These are phyloP conservation scores for Ophidiomyces ophidiicola DNA, from an alignment of 2,329 filamentous ascomycete genomes.

Conservation along the genomic window DNA sequence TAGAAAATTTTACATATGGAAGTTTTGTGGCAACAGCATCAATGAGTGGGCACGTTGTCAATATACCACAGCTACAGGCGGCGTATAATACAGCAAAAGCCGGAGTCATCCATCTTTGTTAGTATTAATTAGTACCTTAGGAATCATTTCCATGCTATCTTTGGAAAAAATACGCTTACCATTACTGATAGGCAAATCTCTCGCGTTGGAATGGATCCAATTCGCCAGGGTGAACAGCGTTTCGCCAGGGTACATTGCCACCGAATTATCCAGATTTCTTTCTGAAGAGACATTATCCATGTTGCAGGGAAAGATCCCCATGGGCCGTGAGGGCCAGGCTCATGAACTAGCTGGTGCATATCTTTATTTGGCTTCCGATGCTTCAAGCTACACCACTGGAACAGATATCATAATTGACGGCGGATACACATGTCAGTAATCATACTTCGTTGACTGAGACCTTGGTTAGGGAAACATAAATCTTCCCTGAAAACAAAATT, in stretches of 20 bases:
- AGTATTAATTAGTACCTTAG: too few relatives aligned
- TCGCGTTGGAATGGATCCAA: slow-evolving; percentile 65
- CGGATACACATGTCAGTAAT: slow-evolving; percentile 41
- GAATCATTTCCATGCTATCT: background rate
- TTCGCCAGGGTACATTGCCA: slow-evolving; percentile 64
- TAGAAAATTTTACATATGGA: slow-evolving; percentile 50
- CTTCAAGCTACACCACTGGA: slow-evolving; percentile 69
- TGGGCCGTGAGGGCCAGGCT: slow-evolving; percentile 60
- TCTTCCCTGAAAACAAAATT: too few relatives aligned
- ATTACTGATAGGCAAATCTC: slow-evolving; percentile 51
- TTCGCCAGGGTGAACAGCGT: slow-evolving; percentile 62
- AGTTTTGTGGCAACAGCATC: slow-evolving; percentile 68
- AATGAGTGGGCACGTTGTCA: slow-evolving; percentile 67
- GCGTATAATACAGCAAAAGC: slow-evolving; percentile 65
- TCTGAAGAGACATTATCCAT: slow-evolving; percentile 54
- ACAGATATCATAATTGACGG: slow-evolving; percentile 64
- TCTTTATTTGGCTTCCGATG: slow-evolving; percentile 69
- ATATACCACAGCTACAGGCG: slow-evolving; percentile 62
- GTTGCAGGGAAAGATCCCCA: slow-evolving; percentile 68
- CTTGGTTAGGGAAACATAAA: too few relatives aligned
- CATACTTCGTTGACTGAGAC: too few relatives aligned
- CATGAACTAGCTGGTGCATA: slow-evolving; percentile 74
- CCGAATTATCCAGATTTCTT: slow-evolving; percentile 57
- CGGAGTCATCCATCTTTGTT: slow-evolving; percentile 41
- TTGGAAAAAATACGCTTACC: too few relatives aligned